Base-by-base conservation (phyloP, 345 rosid species). In the Citrus trifoliata region DNA sequence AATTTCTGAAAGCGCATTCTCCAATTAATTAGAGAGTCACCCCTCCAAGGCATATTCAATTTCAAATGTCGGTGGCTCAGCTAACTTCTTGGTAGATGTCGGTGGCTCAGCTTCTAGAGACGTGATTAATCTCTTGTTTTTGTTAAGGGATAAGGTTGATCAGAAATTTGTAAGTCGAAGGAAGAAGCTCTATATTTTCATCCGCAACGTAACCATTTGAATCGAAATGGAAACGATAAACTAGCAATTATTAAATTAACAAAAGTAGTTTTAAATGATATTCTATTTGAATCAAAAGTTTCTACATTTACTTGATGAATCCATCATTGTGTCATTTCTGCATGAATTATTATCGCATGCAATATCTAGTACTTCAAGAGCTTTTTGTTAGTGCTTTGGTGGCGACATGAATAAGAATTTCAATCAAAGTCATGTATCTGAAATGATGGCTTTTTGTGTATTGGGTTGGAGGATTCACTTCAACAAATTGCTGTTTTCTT, bases 301-400 rank as follows among this genome's bases (percentile, higher is more conserved):
- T 70, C 69, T 61, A 12, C n/a, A 40, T 40, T 40, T 10, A 12
- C n/a, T 22, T 46, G 58, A 42, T 42, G 48, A 42, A 42, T 42
- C 48, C 48, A 12, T 42, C 48, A 42, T 42, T 42, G 48, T 42
- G 37, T 42, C 12, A 42, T 30, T 67, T 27, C 60, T 51, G 64
- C 70, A 53, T 21, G 10, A 28, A 14, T 73, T 24, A 62, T 38
- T 61, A 4, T 9, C 2, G 75, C 46, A 76, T 67, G 37, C 35
- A 21, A n/a, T 80, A 61, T 66, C 56, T 63, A 60, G 58, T 77
- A n/a, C 77, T 76, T 82, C 68, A 72, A 38, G 80, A 80, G 63
- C 60, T 77, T 76, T 67, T 82, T 68, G 86, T 82, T 78, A 92
- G 78, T 71, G 88, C 93, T 86, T 86, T 95, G 28, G 98, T 95